Evolutionary conservation across 495 filamentous ascomycete species (phyloP), one percentile per base, ranked within the genome.

Genomic region (Hypoxylon rickii): DNA sequence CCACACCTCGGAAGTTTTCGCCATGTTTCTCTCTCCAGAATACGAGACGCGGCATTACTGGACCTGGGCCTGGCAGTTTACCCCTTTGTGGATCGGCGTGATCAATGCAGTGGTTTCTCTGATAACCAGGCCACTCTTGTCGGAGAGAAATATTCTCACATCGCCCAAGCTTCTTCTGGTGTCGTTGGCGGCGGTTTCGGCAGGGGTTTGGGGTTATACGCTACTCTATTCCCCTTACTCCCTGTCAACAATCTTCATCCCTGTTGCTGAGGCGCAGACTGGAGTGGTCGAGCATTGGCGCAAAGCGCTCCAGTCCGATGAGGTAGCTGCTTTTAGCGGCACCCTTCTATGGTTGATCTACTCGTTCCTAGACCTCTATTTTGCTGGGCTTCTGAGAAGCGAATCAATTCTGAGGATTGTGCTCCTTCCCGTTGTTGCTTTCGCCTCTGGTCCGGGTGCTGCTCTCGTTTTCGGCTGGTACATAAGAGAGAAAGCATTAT

Each of bases 21-120:
- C 51, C 22, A 61, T 61, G 57, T 61, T 40, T 20, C 32, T 54
- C 1, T 26, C 57, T 5, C 50, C 57, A 0, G 50, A 61, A 12
- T 10, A 36, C 10, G 32, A 36, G 11, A 50, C 44, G 1, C 49
- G 57, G 11, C 57, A 61, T 26, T 61, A 22, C 22, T 61, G 57
- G 57, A 61, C 50, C 16, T 61, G 57, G 50, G 57, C 57, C 17
- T 61, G 50, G 57, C 57, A 61, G 26, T 19, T 61, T 12, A 26
- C 22, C 31, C 53, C 53, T 31, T 18, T 61, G 1, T 61, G 50
- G 44, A 54, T 60, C 17, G 56, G 56, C 2, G 0, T 55, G 3
- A 17, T 11, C 11, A 49, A 61, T 26, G 20, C 41, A 11, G 2
- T 61, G 3, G 20, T 49, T 57, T 36, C 19, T 12, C 3, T 7